Conservation (phyloP, 1,284 basidiomycete species). For the Agaricales sp. region DNA sequence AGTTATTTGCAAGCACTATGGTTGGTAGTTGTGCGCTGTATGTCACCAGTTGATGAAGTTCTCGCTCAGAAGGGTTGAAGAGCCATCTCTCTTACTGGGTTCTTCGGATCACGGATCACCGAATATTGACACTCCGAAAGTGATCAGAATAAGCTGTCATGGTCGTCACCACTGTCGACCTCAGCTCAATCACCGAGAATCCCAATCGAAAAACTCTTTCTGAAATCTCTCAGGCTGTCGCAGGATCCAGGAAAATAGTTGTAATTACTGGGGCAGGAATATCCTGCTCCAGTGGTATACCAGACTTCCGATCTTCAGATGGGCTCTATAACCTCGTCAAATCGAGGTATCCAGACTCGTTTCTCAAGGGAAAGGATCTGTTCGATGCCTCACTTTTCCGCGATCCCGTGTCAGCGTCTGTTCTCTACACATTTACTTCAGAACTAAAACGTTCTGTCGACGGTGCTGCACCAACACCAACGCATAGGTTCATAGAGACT, state of each 20-base stretch:
- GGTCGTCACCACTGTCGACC: constrained; percentile 47
- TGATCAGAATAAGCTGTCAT: too few relatives aligned
- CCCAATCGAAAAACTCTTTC: constrained; percentile 46
- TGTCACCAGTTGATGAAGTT: too few relatives aligned
- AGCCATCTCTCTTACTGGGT: too few relatives aligned
- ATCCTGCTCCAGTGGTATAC: constrained; percentile 88
- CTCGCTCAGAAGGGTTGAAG: too few relatives aligned
- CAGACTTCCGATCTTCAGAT: constrained; percentile 84
- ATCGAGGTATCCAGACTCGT: constrained; percentile 70
- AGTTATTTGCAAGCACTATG: too few relatives aligned
- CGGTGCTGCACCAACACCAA: constrained; percentile 70
- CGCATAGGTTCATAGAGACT: constrained; percentile 82
- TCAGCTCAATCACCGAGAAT: constrained; percentile 32
- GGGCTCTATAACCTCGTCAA: constrained; percentile 87
- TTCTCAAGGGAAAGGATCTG: constrained; percentile 81
- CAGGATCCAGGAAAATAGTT: constrained; percentile 76
- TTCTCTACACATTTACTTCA: constrained; percentile 93
- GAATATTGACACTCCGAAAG: too few relatives aligned
- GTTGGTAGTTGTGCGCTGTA: too few relatives aligned
- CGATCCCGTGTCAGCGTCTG: constrained; percentile 71
- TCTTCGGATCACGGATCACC: too few relatives aligned
- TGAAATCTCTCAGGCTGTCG: constrained; percentile 65
- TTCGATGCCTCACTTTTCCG: constrained; percentile 85
- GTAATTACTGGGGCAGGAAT: constrained; percentile 89
- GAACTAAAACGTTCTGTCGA: constrained; percentile 81